A percentile compares a stretch with the other conserved stretches of the same genome.
Conservation (phyloP, 2,329 filamentous ascomycete species). For the Colletotrichum sp. region DNA sequence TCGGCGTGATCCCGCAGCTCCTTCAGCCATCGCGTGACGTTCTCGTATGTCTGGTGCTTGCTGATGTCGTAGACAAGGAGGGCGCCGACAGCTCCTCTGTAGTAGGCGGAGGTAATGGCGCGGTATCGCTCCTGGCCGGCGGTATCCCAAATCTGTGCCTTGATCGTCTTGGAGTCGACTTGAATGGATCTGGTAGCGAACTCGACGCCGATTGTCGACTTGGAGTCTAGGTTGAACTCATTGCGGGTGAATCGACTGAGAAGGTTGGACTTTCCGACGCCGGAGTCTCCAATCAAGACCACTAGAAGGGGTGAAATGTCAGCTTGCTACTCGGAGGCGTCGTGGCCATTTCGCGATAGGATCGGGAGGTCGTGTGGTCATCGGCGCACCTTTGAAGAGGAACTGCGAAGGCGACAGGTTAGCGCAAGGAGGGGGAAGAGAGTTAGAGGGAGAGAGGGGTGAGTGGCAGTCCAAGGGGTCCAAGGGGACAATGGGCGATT, state of each 20-base stretch:
- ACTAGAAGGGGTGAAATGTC: slow-evolving; percentile 58
- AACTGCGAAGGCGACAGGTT: slow-evolving; percentile 64
- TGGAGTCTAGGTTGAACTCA: slow-evolving; percentile 99
- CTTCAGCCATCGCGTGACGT: slow-evolving; percentile 98
- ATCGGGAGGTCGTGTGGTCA: slow-evolving; percentile 27
- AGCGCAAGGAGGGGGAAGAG: slow-evolving; percentile 24
- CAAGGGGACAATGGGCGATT: neutral
- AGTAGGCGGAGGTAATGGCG: slow-evolving; percentile 98
- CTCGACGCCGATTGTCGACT: slow-evolving; percentile 99
- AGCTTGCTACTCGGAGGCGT: slow-evolving; percentile 24
- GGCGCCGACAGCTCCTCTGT: slow-evolving; percentile 95
- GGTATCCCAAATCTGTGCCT: slow-evolving; percentile 99
- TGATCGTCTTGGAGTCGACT: slow-evolving; percentile 99
- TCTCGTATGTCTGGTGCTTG: slow-evolving; percentile 99
- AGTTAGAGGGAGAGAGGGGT: slow-evolving; percentile 26
- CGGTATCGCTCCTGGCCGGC: slow-evolving; percentile 98
- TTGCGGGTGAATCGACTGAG: slow-evolving; percentile 99
- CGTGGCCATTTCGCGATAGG: neutral
- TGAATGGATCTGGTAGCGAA: slow-evolving; percentile 98
- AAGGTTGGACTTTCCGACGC: slow-evolving; percentile 99
- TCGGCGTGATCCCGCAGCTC: slow-evolving; percentile 97
- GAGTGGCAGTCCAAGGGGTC: neutral
- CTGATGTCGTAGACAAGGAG: slow-evolving; percentile 99
- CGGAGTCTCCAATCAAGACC: slow-evolving; percentile 98
- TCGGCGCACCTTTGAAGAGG: slow-evolving; percentile 89